Base-by-base conservation (phyloP, 2,329 filamentous ascomycete species). In the Aureobasidium zeae region DNA sequence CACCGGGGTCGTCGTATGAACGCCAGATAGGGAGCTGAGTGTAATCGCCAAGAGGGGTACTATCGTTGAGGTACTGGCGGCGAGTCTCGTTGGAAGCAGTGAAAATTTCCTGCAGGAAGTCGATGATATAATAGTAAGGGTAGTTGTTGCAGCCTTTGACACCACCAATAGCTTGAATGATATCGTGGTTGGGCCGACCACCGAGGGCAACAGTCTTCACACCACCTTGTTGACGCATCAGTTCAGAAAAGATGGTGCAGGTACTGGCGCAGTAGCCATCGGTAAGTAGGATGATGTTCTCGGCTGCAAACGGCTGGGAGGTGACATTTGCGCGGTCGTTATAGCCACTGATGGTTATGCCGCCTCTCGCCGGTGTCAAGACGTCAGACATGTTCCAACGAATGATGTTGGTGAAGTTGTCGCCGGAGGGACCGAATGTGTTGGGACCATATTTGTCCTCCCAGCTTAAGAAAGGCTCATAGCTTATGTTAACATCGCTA, bases 361-460 rank as follows among this genome's bases (percentile, higher is more conserved):
- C 60, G n/a, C n/a, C n/a, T 44, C 59, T 66, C 51, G 44, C 55
- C 49, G 41, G 59, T 31, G 52, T 63, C 16, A 56, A 65, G 21
- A 69, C 63, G 46, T 70, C 68, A 43, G 61, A 65, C 10, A 65
- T 48, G 44, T 72, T 59, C 66, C 67, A 79, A 58, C 73, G 70
- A 66, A 66, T 71, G 58, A 72, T 71, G 59, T 49, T 70, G 49
- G 74, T 77, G 63, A 73, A 81, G 36, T 68, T 65, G 43, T 77
- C 76, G 32, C 68, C 65, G 28, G 72, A 58, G 2, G 58, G 57
- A 35, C 67, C 59, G 30, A 55, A 50, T 2, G 57, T 48, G 5
- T 63, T 45, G 3, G 65, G 68, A 0, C 67, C 71, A 44, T 60
- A 66, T 8, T 73, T 71, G 47, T 74, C 62, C 0, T 54, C 48